Conservation (phyloP, 805 yeast species). For the Brettanomyces anomalus region DNA sequence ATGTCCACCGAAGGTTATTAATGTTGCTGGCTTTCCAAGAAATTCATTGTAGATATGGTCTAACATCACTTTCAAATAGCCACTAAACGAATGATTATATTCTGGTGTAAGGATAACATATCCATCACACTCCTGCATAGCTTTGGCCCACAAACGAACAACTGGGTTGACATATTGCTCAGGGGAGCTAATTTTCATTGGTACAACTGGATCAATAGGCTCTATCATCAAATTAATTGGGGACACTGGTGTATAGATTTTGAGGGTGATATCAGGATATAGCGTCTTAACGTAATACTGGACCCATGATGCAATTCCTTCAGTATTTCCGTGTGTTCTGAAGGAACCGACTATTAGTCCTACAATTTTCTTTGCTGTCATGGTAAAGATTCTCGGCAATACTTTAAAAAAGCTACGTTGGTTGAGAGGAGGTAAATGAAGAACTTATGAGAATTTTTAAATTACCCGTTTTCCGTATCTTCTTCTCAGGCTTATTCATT, state of each 20-base stretch:
- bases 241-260: not conserved
- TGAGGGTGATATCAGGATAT: not conserved
- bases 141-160: not conserved
- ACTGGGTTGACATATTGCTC: slow-evolving; percentile 1
- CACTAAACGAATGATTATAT: slow-evolving; percentile 6
- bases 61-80: slow-evolving; percentile 7
- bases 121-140: slow-evolving; percentile 2
- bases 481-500: too few species aligned
- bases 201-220: slow-evolving; percentile 1
- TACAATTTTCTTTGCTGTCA: not conserved
- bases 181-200: not conserved
- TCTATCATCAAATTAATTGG: not conserved
- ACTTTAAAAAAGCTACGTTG: not conserved
- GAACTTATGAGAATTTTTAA: too few species aligned
- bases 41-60: slow-evolving; percentile 8
- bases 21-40: slow-evolving; percentile 3
- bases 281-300: not conserved
- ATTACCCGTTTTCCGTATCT: too few species aligned
- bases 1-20: not conserved
- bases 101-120: slow-evolving; percentile 7
- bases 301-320: slow-evolving; percentile 4
- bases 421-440: not conserved
- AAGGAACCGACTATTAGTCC: slow-evolving; percentile 3
- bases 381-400: not conserved
- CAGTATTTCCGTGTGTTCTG: not conserved